Conservation (phyloP, 768 basidiomycete species). For the Tylopilus felleus region DNA sequence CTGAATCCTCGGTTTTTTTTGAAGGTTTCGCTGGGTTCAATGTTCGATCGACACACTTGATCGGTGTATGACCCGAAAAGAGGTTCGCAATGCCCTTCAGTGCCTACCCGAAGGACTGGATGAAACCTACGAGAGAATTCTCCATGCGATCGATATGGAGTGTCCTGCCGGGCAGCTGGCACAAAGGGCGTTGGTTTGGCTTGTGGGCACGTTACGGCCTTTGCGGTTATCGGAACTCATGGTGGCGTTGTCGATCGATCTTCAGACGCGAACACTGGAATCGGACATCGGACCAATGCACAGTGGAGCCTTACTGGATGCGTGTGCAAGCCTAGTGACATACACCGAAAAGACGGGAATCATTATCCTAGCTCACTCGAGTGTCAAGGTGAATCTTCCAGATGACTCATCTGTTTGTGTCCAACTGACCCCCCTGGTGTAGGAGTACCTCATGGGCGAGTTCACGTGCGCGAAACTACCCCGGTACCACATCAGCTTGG, state of each 20-base stretch:
- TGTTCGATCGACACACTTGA: not conserved
- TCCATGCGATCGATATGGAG: not conserved
- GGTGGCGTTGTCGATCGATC: conserved; percentile 1
- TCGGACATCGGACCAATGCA: conserved; percentile 2
- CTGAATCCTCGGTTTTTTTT: not conserved
- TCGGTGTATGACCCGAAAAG: not conserved
- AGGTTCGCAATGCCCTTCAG: not conserved
- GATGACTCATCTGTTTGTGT: not conserved
- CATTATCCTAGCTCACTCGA: conserved; percentile 3
- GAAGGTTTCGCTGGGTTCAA: not conserved
- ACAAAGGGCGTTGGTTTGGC: not conserved
- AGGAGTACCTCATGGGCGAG: conserved; percentile 1
- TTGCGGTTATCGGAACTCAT: not conserved
- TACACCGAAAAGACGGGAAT: not conserved
- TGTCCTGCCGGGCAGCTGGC: not conserved
- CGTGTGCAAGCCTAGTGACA: conserved; percentile 5
- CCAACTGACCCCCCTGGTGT: not conserved
- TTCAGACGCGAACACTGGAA: not conserved
- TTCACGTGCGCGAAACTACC: not conserved
- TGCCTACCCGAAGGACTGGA: not conserved
- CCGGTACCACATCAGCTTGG: not conserved
- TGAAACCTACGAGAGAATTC: conserved; percentile 5
- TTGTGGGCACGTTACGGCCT: not conserved
- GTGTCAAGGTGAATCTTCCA: not conserved
- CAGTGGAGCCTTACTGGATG: not conserved